These are phyloP conservation scores for Pichiaceae sp. DNA, from an alignment of 1,139 yeast species.

Conservation along the genomic window DNA sequence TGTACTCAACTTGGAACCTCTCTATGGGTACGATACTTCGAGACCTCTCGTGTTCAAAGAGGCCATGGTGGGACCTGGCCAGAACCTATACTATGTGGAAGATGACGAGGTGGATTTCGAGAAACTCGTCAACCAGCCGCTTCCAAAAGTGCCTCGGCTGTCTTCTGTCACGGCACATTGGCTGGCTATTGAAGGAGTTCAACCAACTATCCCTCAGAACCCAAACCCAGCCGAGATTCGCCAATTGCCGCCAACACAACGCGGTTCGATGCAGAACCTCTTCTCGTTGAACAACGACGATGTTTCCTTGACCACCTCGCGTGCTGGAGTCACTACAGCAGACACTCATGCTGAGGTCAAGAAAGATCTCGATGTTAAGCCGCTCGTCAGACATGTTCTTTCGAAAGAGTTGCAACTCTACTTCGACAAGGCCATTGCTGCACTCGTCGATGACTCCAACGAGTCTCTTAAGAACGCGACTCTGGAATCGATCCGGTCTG, in stretches of 20 bases:
- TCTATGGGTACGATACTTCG: slow-evolving; percentile 64
- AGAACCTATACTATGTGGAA: slow-evolving; percentile 84
- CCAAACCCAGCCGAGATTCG: slow-evolving; percentile 76
- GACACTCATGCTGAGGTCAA: slow-evolving; percentile 24
- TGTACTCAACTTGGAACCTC: slow-evolving; percentile 82
- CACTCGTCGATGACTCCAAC: slow-evolving; percentile 54
- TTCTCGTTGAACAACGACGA: slow-evolving; percentile 26
- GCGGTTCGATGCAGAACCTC: slow-evolving; percentile 61
- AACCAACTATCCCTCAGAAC: slow-evolving; percentile 95
- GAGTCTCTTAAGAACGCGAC: slow-evolving; percentile 70
- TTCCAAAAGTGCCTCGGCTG: slow-evolving; percentile 91
- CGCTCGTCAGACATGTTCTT: slow-evolving; percentile 91
- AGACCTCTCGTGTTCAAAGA: slow-evolving; percentile 64
- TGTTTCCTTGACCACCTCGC: slow-evolving; percentile 19
- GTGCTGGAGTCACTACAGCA: slow-evolving; percentile 20
- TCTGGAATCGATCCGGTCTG: slow-evolving; percentile 71
- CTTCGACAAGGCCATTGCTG: slow-evolving; percentile 84
- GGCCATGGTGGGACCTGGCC: slow-evolving; percentile 88
- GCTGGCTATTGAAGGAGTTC: slow-evolving; percentile 98
- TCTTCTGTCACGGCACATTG: slow-evolving; percentile 95
- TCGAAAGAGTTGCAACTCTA: slow-evolving; percentile 91
- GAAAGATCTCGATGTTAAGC: slow-evolving; percentile 73
- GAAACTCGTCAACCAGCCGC: slow-evolving; percentile 83
- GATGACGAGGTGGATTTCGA: slow-evolving; percentile 93
- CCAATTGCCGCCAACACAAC: slow-evolving; percentile 52